These are phyloP conservation scores for Daldinia eschscholtzii DNA, from an alignment of 2,329 filamentous ascomycete genomes.

Conservation along the genomic window DNA sequence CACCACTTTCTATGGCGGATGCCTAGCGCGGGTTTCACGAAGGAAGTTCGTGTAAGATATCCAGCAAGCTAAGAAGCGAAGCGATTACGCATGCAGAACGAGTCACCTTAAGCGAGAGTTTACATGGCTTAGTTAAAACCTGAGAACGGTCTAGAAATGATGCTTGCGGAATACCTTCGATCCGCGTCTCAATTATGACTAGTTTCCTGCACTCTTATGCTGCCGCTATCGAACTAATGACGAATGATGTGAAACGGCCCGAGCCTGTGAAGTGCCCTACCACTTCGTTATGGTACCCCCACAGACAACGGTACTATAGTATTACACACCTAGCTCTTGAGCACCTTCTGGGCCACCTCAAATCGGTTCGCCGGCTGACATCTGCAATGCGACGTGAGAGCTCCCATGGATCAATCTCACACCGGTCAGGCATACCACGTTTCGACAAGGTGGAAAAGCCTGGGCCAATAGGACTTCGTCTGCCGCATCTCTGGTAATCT, in stretches of 20 bases:
- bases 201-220: conserved; percentile 15
- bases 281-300: conserved; percentile 12
- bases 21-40: conserved; percentile 24
- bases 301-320: conserved; percentile 17
- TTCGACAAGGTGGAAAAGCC: conserved; percentile 18
- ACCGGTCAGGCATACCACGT: conserved; percentile 28
- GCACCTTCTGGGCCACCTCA: conserved; percentile 13
- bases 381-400: conserved; percentile 28
- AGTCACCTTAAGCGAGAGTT: conserved; percentile 24
- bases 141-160: conserved; percentile 32
- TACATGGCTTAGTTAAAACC: conserved; percentile 21
- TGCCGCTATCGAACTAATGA: conserved; percentile 19
- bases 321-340: neutral
- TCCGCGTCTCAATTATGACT: conserved; percentile 7
- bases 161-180: conserved; percentile 16
- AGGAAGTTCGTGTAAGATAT: conserved; percentile 26
- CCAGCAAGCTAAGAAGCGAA: conserved; percentile 14
- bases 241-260: conserved; percentile 17
- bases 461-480: conserved; percentile 11
- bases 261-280: conserved; percentile 6
- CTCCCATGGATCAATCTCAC: conserved; percentile 18
- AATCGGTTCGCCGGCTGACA: conserved; percentile 20
- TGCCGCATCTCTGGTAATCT: conserved; percentile 8
- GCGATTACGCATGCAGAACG: conserved; percentile 21
- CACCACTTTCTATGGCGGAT: conserved; percentile 9